Percentiles rank a stretch among this genome's conserved stretches.
Conservation (phyloP, 257 asterid genomes). For the Solanum commersonii region DNA sequence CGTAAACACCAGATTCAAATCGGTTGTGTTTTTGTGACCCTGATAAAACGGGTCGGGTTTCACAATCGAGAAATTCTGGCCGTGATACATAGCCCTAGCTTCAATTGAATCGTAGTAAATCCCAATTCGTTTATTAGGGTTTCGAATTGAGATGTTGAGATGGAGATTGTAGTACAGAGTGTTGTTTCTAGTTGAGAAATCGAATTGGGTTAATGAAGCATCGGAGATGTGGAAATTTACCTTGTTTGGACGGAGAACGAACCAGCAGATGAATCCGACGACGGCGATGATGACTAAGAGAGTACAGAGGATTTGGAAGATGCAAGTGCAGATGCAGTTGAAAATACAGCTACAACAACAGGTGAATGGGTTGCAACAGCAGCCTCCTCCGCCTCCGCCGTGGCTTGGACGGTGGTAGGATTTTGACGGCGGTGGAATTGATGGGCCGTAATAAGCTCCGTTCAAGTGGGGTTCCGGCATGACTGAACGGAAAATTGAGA, state of each 20-base stretch:
- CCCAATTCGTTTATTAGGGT: conserved; percentile 80
- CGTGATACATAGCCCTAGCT: conserved; percentile 55
- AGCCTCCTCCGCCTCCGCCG: conserved; percentile 17
- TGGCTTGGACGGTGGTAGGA: conserved; percentile 47
- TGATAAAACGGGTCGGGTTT: conserved; percentile 42
- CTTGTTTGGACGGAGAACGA: conserved; percentile 68
- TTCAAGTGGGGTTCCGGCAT: conserved; percentile 36
- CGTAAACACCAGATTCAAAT: conserved; percentile 23
- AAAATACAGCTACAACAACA: conserved; percentile 62
- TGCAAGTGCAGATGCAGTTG: conserved; percentile 56
- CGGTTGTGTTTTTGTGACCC: conserved; percentile 40
- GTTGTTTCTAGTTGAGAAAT: conserved; percentile 29
- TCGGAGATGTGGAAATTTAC: conserved; percentile 48
- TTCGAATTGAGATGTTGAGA: conserved; percentile 51
- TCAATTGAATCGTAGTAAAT: conserved; percentile 74
- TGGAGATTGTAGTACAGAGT: conserved; percentile 55
- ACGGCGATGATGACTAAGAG: conserved; percentile 32
- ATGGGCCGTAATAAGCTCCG: conserved; percentile 92
- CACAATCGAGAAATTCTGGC: conserved; percentile 25
- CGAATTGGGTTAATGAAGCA: conserved; percentile 58
- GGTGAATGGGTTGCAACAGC: conserved; percentile 64
- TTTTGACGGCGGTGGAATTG: conserved; percentile 50
- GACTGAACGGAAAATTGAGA: not conserved
- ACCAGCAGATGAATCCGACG: conserved; percentile 33
- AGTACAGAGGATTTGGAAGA: conserved; percentile 55